Evolutionary conservation across 1,139 yeast genomes (phyloP).

Genomic region (Lodderomyces theae): DNA sequence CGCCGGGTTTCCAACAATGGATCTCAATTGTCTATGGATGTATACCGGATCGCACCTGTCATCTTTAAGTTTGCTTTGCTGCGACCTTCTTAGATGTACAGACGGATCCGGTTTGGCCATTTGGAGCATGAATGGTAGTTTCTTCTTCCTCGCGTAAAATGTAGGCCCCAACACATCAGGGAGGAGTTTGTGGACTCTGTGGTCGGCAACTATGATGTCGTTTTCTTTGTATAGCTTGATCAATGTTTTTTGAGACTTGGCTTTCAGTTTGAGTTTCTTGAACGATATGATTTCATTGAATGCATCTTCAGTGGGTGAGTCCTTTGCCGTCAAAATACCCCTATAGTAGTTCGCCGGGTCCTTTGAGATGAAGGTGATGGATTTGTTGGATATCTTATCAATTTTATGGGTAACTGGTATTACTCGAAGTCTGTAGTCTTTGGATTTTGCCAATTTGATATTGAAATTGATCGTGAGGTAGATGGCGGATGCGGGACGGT

Average conservation of each 20-base stretch:
- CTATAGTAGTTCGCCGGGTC: slow-evolving; percentile 63
- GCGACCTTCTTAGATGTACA: slow-evolving; percentile 28
- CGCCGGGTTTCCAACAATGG: slow-evolving; percentile 58
- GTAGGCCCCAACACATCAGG: slow-evolving; percentile 56
- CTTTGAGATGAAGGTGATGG: slow-evolving; percentile 61
- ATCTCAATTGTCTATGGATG: slow-evolving; percentile 56
- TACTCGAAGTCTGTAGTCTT: slow-evolving; percentile 63
- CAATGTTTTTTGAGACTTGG: slow-evolving; percentile 42
- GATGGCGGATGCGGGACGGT: slow-evolving; percentile 22
- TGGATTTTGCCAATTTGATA: slow-evolving; percentile 44
- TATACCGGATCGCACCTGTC: slow-evolving; percentile 60
- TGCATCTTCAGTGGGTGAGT: slow-evolving; percentile 54
- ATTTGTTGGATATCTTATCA: slow-evolving; percentile 44
- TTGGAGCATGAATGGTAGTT: slow-evolving; percentile 63
- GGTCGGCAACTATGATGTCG: slow-evolving; percentile 66
- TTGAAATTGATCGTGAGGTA: slow-evolving; percentile 55
- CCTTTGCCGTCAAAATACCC: slow-evolving; percentile 42
- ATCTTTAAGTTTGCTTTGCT: slow-evolving; percentile 44
- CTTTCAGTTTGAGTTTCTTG: slow-evolving; percentile 50
- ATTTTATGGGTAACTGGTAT: slow-evolving; percentile 57
- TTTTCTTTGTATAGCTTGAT: slow-evolving; percentile 51
- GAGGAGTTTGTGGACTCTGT: slow-evolving; percentile 57
- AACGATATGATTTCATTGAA: slow-evolving; percentile 59
- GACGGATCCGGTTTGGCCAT: slow-evolving; percentile 49
- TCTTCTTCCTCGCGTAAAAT: slow-evolving; percentile 57